Percentiles rank a stretch among this genome's conserved stretches.
Conservation (phyloP, 495 filamentous ascomycete genomes). For the Bacidia rubella region DNA sequence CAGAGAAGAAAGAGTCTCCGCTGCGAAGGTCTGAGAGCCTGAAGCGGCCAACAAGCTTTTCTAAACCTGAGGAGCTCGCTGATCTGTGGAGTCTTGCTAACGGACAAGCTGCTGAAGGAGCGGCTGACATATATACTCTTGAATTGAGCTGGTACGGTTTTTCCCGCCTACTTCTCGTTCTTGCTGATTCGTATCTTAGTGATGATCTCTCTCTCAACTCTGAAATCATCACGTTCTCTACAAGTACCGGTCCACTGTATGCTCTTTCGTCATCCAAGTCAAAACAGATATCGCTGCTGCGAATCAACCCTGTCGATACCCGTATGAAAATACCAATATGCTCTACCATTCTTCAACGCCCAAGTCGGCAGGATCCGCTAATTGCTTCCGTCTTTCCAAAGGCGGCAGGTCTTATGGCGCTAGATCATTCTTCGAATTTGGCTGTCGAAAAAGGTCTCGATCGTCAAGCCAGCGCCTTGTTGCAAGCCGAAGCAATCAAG, state of each 20-base stretch:
- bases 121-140: conserved; percentile 3
- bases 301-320: conserved; percentile 13
- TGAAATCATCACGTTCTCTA: conserved; percentile 19
- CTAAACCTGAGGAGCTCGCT: conserved; percentile 15
- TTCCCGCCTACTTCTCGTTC: not conserved
- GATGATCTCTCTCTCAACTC: conserved; percentile 11
- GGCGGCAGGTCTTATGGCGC: conserved; percentile 17
- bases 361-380: conserved; percentile 11
- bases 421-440: conserved; percentile 16
- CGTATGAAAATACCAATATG: conserved; percentile 14
- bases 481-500: conserved; percentile 17
- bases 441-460: conserved; percentile 14
- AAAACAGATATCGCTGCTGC: conserved; percentile 10
- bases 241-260: conserved; percentile 13
- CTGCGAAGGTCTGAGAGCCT: conserved; percentile 8
- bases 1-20: conserved; percentile 7
- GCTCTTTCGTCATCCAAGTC: conserved; percentile 12
- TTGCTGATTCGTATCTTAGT: conserved; percentile 4
- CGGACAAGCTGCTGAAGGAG: conserved; percentile 15
- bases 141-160: conserved; percentile 18
- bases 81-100: conserved; percentile 18
- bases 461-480: conserved; percentile 14
- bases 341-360: conserved; percentile 9
- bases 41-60: conserved; percentile 8
- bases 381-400: conserved; percentile 19